phyloP scores from a whole-genome alignment of 352 stramenopile genomes.

The Poterioochromonas sp. region DNA sequence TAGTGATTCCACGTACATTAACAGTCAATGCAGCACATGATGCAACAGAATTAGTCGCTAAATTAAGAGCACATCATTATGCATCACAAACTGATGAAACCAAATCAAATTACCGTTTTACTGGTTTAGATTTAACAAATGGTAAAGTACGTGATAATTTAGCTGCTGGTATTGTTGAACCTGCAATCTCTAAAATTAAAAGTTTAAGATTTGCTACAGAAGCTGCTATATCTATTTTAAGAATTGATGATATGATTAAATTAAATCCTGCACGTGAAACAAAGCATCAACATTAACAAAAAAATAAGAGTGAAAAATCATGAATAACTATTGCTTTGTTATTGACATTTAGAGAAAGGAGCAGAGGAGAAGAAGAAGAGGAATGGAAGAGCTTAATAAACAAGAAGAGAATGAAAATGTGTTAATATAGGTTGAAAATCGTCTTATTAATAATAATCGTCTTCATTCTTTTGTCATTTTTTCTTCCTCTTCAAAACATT shows the following conservation, averaged over 20 bases:
- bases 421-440: no score
- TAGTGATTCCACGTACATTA: conserved; percentile 98
- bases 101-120: conserved; percentile 59
- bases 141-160: conserved; percentile 92
- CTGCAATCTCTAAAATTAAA: conserved; percentile 99
- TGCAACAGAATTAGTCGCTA: conserved; percentile 92
- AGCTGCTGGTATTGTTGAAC: conserved; percentile 89
- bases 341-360: no score
- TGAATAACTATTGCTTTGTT: no score
- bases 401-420: no score
- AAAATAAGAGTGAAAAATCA: no score
- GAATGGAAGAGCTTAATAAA: no score
- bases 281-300: no score
- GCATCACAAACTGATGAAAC: conserved; percentile 65
- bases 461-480: no score
- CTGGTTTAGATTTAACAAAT: conserved; percentile 90
- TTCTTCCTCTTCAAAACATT: no score
- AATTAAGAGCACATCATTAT: conserved; percentile 88
- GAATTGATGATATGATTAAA: conserved; percentile 83
- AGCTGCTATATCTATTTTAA: conserved; percentile 97
- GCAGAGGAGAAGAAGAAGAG: no score
- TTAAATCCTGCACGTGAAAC: background rate
- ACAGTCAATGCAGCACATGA: conserved; percentile 97
- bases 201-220: conserved; percentile 97
- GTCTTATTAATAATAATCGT: no score